Conservation (phyloP, 108 stramenopile genomes). For the Pseudonitzschia pungens region DNA sequence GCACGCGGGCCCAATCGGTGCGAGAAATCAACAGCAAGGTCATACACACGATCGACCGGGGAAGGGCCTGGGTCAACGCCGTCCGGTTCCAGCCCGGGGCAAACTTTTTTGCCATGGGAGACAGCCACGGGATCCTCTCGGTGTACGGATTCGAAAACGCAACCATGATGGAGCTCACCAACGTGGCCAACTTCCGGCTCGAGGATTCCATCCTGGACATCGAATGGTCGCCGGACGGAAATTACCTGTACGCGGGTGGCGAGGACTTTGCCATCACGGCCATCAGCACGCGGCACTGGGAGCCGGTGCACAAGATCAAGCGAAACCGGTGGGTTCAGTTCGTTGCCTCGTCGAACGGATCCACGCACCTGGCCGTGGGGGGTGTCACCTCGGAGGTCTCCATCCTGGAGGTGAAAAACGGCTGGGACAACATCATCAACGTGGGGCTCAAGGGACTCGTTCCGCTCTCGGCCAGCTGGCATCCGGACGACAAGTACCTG, state of each 20-base stretch:
- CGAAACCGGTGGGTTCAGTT: slow-evolving; percentile 72
- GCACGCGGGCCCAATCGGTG: neutral
- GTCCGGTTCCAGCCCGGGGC: slow-evolving; percentile 61
- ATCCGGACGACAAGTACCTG: slow-evolving; percentile 68
- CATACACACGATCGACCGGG: slow-evolving; percentile 49
- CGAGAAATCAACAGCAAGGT: slow-evolving; percentile 42
- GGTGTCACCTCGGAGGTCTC: slow-evolving; percentile 64
- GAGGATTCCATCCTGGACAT: slow-evolving; percentile 61
- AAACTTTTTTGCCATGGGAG: slow-evolving; percentile 56
- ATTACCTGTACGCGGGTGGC: slow-evolving; percentile 62
- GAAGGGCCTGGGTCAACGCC: slow-evolving; percentile 61
- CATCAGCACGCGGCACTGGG: slow-evolving; percentile 52
- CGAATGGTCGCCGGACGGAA: slow-evolving; percentile 67
- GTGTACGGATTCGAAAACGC: slow-evolving; percentile 39
- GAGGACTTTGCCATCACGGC: slow-evolving; percentile 71
- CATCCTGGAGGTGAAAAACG: slow-evolving; percentile 48
- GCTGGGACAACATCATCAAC: slow-evolving; percentile 61
- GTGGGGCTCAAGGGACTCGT: slow-evolving; percentile 55
- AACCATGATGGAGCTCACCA: slow-evolving; percentile 20
- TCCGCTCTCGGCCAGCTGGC: slow-evolving; percentile 67
- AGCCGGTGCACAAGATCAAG: slow-evolving; percentile 48
- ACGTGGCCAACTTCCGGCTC: slow-evolving; percentile 50
- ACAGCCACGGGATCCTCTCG: slow-evolving; percentile 50
- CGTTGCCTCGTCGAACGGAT: slow-evolving; percentile 52
- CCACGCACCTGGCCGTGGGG: slow-evolving; percentile 64